phyloP scores from a whole-genome alignment of 169 alveolate species.

The Theileria luwenshuni region DNA sequence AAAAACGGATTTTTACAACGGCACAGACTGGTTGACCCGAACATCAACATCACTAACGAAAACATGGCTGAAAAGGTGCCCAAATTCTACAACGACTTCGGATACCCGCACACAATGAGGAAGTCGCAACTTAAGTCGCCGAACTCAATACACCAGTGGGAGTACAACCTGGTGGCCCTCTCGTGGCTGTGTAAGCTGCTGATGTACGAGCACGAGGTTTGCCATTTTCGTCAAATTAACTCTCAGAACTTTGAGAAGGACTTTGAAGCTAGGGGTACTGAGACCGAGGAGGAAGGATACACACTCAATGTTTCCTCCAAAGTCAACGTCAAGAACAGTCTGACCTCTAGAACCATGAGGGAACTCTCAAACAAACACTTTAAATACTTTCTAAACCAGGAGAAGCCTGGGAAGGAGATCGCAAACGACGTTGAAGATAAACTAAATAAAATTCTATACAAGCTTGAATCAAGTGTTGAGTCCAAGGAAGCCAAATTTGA shows the following conservation, averaged over 20 bases:
- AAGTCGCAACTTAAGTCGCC: constrained; percentile 62
- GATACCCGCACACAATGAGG: constrained; percentile 63
- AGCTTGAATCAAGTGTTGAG: constrained; percentile 37
- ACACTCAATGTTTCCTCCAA: constrained; percentile 11
- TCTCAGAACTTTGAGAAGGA: constrained; percentile 36
- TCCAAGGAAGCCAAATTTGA: constrained; percentile 32
- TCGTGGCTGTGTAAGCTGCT: constrained; percentile 69
- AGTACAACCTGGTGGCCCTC: constrained; percentile 48
- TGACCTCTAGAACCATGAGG: constrained; percentile 42
- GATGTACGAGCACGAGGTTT: constrained; percentile 62
- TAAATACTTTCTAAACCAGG: constrained; percentile 35
- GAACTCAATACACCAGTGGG: constrained; percentile 69
- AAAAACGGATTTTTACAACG: background rate
- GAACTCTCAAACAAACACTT: constrained; percentile 60
- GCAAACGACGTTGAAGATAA: constrained; percentile 31
- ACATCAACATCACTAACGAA: constrained; percentile 51
- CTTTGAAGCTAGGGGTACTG: constrained; percentile 2
- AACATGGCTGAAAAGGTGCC: constrained; percentile 71
- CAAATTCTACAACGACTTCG: constrained; percentile 58
- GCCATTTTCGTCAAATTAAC: background rate
- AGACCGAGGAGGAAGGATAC: background rate
- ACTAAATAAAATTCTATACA: constrained; percentile 1
- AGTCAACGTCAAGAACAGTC: constrained; percentile 34
- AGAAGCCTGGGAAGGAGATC: constrained; percentile 43
- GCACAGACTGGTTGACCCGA: constrained; percentile 37